These are phyloP conservation scores for Phialophora macrospora DNA, from an alignment of 2,329 filamentous ascomycete species.

Conservation along the genomic window DNA sequence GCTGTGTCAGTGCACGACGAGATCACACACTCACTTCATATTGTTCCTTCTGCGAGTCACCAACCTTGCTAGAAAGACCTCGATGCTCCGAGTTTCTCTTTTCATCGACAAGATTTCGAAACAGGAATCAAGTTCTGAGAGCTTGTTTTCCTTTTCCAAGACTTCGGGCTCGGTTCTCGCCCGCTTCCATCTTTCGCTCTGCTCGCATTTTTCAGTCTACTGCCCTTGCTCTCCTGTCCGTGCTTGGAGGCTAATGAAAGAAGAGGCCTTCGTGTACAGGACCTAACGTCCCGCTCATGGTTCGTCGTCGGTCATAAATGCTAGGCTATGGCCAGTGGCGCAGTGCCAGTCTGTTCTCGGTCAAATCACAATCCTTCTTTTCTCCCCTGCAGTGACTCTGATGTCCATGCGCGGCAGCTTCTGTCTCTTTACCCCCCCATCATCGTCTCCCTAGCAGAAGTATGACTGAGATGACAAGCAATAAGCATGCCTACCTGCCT, in stretches of 20 bases:
- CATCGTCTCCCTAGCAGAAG: not conserved
- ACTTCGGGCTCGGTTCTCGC: not conserved
- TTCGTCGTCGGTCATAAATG: not conserved
- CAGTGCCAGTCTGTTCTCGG: not conserved
- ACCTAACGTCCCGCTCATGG: not conserved
- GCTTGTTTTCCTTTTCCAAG: not conserved
- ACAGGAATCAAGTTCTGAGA: not conserved
- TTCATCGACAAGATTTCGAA: not conserved
- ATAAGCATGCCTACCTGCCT: constrained; percentile 3
- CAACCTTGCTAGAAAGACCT: not conserved
- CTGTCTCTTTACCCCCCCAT: not conserved
- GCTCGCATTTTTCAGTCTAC: too few relatives aligned
- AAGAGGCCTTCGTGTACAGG: not conserved
- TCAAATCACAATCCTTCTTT: not conserved
- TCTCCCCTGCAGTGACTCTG: not conserved
- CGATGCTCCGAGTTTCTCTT: not conserved
- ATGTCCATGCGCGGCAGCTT: not conserved
- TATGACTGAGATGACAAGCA: not conserved
- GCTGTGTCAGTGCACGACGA: not conserved
- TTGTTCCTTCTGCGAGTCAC: not conserved
- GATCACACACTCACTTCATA: not conserved
- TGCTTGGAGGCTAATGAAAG: not conserved
- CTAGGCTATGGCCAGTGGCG: not conserved
- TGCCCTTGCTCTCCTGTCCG: not conserved
- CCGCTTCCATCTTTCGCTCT: not conserved